These are phyloP conservation scores for Nothopassalora personata DNA, from an alignment of 2,329 filamentous ascomycete species.

Conservation along the genomic window DNA sequence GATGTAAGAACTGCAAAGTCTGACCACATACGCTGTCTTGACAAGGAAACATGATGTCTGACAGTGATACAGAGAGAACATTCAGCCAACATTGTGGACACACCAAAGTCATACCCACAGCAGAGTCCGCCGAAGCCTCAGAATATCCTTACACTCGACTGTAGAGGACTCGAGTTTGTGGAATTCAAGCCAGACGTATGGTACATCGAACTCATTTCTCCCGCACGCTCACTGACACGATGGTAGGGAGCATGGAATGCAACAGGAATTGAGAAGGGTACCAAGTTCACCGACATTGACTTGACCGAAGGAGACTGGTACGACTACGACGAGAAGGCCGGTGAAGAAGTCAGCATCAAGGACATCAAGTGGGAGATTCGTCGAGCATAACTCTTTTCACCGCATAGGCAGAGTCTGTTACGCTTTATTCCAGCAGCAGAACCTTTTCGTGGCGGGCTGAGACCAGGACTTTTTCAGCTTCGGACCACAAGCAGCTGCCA, in stretches of 20 bases:
- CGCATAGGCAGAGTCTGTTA: too few relatives aligned
- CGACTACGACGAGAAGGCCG: constrained; percentile 91
- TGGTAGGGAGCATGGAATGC: constrained; percentile 81
- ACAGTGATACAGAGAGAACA: constrained; percentile 61
- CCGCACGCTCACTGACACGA: neutral
- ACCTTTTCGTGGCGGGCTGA: neutral
- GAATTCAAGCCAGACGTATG: constrained; percentile 83
- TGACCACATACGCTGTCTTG: neutral
- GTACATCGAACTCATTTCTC: constrained; percentile 16
- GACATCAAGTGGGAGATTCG: constrained; percentile 82
- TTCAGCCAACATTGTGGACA: constrained; percentile 73
- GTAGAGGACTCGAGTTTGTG: constrained; percentile 83
- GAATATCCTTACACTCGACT: constrained; percentile 87
- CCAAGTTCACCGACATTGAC: constrained; percentile 77
- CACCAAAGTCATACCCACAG: constrained; percentile 66
- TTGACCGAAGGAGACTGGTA: constrained; percentile 91
- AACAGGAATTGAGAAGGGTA: constrained; percentile 71
- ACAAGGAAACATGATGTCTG: constrained; percentile 1
- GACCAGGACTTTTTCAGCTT: neutral
- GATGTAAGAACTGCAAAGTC: constrained; percentile 96
- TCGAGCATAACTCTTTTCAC: constrained; percentile 50
- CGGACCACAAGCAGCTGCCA: neutral
- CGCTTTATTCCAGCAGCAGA: neutral
- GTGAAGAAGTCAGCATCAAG: constrained; percentile 88
- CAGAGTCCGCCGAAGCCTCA: constrained; percentile 66